Percentiles rank a stretch among this genome's conserved stretches.
Evolutionary conservation across 352 stramenopile genomes (phyloP).

Genomic region (Blastocystis sp.): DNA sequence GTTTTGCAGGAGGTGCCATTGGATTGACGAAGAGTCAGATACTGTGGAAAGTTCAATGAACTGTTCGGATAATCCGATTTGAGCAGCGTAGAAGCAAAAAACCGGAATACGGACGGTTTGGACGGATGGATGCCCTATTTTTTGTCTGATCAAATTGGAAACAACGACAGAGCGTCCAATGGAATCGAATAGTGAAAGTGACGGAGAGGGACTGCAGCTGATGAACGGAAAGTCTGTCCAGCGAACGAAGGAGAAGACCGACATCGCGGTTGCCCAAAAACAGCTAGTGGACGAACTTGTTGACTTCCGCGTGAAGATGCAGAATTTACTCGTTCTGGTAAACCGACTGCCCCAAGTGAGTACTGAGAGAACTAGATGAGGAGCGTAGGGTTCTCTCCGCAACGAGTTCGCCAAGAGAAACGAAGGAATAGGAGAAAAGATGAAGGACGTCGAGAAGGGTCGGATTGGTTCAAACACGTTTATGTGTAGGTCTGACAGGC

Average conservation of each 20-base stretch:
- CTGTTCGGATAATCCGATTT: too few relatives aligned
- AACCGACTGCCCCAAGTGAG: constrained; percentile 16
- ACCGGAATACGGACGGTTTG: too few relatives aligned
- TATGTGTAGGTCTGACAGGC: background rate
- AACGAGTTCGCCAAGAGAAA: constrained; percentile 7
- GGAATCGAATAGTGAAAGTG: background rate
- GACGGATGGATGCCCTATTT: too few relatives aligned
- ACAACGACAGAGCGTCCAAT: too few relatives aligned
- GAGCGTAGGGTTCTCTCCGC: background rate
- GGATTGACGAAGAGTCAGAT: background rate
- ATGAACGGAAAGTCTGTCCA: constrained; percentile 14
- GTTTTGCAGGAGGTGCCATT: constrained; percentile 4
- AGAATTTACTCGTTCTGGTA: constrained; percentile 18
- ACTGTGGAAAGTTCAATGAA: too few relatives aligned
- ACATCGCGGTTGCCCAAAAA: constrained; percentile 35
- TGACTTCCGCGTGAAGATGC: constrained; percentile 40
- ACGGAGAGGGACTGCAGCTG: background rate
- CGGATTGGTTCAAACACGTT: background rate
- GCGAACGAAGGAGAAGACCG: constrained; percentile 32
- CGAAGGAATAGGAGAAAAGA: background rate
- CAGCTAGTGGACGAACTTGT: constrained; percentile 31
- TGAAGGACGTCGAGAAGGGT: background rate
- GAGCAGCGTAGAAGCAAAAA: too few relatives aligned
- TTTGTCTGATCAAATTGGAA: too few relatives aligned
- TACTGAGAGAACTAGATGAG: background rate